Evolutionary conservation across 2,329 filamentous ascomycete genomes (phyloP).

Genomic region (Sordariomycetes sp.): DNA sequence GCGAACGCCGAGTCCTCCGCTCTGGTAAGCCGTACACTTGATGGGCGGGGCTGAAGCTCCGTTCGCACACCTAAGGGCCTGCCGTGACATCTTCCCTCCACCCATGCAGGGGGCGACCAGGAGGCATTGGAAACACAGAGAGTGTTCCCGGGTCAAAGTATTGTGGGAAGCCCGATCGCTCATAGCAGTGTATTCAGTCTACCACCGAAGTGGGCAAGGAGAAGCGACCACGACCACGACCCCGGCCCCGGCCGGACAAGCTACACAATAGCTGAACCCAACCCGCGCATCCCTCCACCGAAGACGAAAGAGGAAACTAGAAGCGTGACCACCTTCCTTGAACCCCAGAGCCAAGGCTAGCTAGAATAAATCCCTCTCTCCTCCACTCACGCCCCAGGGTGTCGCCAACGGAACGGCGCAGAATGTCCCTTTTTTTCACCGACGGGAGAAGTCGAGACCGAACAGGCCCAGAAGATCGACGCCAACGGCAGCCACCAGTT

Average conservation of each 20-base stretch:
- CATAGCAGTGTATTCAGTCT: no score
- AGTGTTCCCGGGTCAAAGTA: background rate
- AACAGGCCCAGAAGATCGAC: slow-evolving; percentile 44
- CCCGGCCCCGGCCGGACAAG: background rate
- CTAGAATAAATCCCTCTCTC: background rate
- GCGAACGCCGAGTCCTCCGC: no score
- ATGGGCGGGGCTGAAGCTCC: no score
- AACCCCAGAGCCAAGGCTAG: background rate
- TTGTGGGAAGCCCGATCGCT: no score
- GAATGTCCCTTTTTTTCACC: background rate
- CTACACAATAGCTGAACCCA: background rate
- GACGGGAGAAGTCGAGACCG: slow-evolving; percentile 41
- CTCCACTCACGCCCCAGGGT: background rate
- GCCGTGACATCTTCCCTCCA: no score
- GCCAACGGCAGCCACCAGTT: slow-evolving; percentile 57
- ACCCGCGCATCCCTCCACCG: background rate
- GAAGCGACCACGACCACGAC: background rate
- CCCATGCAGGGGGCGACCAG: no score
- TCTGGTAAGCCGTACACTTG: no score
- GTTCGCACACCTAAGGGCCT: no score
- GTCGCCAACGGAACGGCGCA: background rate
- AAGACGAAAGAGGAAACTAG: background rate
- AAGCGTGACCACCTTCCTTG: background rate
- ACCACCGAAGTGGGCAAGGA: background rate
- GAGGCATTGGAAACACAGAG: no score